These are phyloP conservation scores for Hyaloscypha hepaticicola DNA, from an alignment of 495 filamentous ascomycete species.

Conservation along the genomic window DNA sequence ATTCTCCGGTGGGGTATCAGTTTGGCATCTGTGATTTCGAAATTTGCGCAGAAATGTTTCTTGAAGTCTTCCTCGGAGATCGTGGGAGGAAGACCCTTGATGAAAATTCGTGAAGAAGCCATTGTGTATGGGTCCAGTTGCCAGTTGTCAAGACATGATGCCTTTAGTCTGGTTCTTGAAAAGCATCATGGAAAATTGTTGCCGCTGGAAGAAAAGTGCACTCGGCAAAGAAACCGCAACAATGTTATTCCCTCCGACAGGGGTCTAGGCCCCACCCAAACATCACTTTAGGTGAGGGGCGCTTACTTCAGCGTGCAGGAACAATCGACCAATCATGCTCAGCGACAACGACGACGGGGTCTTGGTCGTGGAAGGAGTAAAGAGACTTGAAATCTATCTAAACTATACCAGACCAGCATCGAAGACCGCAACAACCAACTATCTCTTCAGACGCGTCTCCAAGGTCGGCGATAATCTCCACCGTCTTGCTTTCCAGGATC, in stretches of 20 bases:
- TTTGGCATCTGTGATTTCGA: conserved; percentile 83
- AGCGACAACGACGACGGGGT: neutral
- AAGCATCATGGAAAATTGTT: neutral
- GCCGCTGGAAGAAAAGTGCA: neutral
- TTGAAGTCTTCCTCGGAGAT: conserved; percentile 75
- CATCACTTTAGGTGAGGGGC: no score
- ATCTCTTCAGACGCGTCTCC: neutral
- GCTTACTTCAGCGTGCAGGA: neutral
- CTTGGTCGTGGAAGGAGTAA: neutral
- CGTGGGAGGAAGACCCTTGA: conserved; percentile 77
- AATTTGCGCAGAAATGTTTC: conserved; percentile 76
- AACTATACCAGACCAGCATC: neutral
- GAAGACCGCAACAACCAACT: no score
- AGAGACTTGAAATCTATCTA: neutral
- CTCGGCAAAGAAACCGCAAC: neutral
- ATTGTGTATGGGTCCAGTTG: neutral
- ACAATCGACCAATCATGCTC: neutral
- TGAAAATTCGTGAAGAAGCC: conserved; percentile 85
- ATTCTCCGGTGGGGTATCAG: conserved; percentile 85
- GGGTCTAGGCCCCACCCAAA: no score
- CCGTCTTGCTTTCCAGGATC: neutral
- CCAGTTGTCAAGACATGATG: neutral
- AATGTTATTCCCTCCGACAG: no score
- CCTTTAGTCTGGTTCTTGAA: neutral
- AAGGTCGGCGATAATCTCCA: neutral